These are phyloP conservation scores for Phytophthora hybrid DNA, from an alignment of 352 stramenopile genomes.

Conservation along the genomic window DNA sequence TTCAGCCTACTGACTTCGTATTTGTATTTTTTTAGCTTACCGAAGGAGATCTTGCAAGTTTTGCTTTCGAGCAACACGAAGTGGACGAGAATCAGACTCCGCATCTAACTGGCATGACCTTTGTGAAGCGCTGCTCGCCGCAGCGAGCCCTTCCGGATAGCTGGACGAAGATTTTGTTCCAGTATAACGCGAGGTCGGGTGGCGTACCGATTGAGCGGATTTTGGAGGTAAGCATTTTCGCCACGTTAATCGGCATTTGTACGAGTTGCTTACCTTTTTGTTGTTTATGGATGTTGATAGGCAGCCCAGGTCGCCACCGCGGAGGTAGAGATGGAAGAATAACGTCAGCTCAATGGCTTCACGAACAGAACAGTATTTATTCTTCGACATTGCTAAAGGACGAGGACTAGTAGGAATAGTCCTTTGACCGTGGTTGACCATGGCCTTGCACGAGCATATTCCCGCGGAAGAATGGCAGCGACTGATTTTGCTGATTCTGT, in stretches of 20 bases:
- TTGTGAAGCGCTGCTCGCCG: conserved; percentile 81
- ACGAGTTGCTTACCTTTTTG: conserved; percentile 1
- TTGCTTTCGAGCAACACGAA: conserved; percentile 75
- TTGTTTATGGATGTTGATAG: conserved; percentile 22
- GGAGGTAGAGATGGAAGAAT: conserved; percentile 51
- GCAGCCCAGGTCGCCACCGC: conserved; percentile 32
- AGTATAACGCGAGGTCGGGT: conserved; percentile 71
- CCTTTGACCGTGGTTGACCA: conserved; percentile 52
- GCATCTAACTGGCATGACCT: conserved; percentile 60
- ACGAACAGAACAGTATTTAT: conserved; percentile 36
- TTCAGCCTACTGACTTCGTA: neutral
- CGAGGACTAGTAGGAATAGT: conserved; percentile 46
- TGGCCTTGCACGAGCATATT: conserved; percentile 72
- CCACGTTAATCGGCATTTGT: neutral
- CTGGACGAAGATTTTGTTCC: conserved; percentile 91
- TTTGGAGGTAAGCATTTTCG: conserved; percentile 56
- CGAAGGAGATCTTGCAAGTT: conserved; percentile 83
- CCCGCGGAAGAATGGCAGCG: conserved; percentile 74
- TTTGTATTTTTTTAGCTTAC: conserved; percentile 47
- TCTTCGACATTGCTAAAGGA: conserved; percentile 18
- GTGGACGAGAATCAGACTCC: conserved; percentile 56
- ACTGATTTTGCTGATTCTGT: conserved; percentile 43
- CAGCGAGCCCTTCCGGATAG: conserved; percentile 86
- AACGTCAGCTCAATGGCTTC: conserved; percentile 8
- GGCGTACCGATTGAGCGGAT: conserved; percentile 73